Percentiles rank a stretch among this genome's conserved stretches.
phyloP scores from a whole-genome alignment of 345 rosid species.

The Pistacia vera region DNA sequence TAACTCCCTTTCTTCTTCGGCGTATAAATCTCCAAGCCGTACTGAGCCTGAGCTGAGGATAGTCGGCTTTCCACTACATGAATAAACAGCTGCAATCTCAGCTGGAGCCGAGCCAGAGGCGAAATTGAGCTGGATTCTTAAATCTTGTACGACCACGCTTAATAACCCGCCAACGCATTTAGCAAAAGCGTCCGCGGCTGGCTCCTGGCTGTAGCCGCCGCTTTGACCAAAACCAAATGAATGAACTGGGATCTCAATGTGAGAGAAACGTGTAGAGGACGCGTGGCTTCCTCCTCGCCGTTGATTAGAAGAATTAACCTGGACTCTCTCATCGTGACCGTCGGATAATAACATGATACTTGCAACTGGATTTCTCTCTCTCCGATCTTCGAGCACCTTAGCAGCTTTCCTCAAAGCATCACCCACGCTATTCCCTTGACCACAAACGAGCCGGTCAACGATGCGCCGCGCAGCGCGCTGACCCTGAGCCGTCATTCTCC shows the following conservation, averaged over 20 bases:
- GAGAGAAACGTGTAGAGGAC: conserved; percentile 69
- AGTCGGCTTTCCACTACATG: conserved; percentile 49
- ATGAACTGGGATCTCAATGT: conserved; percentile 71
- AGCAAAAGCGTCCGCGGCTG: conserved; percentile 63
- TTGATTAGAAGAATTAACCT: conserved; percentile 23
- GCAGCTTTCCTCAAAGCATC: conserved; percentile 80
- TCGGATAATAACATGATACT: conserved; percentile 68
- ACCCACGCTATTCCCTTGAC: conserved; percentile 56
- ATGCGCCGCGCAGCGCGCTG: conserved; percentile 58
- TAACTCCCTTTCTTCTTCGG: conserved; percentile 77
- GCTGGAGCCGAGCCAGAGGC: conserved; percentile 63
- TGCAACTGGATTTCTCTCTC: conserved; percentile 73
- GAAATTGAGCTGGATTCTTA: conserved; percentile 66
- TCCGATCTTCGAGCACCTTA: conserved; percentile 80
- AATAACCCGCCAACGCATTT: conserved; percentile 61
- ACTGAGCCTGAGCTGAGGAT: conserved; percentile 56
- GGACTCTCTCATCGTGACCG: conserved; percentile 50
- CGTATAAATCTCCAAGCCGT: conserved; percentile 74
- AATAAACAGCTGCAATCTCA: conserved; percentile 75
- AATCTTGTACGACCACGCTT: conserved; percentile 72
- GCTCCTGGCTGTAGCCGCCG: conserved; percentile 54
- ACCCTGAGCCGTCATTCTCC: conserved; percentile 81
- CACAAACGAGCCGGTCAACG: conserved; percentile 56
- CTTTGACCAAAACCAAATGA: conserved; percentile 51
- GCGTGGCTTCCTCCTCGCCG: conserved; percentile 32